Evolutionary conservation across 768 basidiomycete species (phyloP), one percentile per base, ranked within the genome.

Genomic region (Boletus eberwhitei): DNA sequence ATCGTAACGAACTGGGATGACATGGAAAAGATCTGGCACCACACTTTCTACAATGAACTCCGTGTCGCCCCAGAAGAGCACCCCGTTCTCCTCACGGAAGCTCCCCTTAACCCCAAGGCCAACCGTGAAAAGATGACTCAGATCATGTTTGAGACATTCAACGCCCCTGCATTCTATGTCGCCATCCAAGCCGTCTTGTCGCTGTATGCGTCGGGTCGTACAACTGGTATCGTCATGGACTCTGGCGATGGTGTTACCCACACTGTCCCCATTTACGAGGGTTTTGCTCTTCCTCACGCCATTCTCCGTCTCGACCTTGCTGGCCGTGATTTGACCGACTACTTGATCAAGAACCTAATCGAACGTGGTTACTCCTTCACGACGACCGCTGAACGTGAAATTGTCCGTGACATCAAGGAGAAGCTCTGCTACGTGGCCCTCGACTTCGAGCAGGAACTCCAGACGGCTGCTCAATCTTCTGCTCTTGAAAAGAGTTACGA

Each of bases 1-100:
- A 88, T 93, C 68, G 90, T 96, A 72, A 94, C 93, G 74, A 94
- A 97, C 85, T 97, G 94, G 94, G 94, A 95, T 66, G 93, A 95
- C 75, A 95, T 95, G 93, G 94, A 96, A 79, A 94, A 95, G 78
- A 95, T 95, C 72, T 96, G 93, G 93, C 92, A 94, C 73, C 93
- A 95, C 79, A 94, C 93, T 32, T 96, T 95, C 76, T 95, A 87
- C 76, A 87, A 88, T 65, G 87, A 87, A 65, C 79, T 88, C 55
- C 86, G 87, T 70, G 86, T 87, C 54, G 86, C 87, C 4, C 86
- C 86, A 11, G 86, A 88, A 68, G 87, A 88, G 66, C 86, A 87
- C 73, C 86, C 85, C 34, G 81, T 87, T 59, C 73, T 87, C 8
- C 77, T 87, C 60, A 87, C 86, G 43, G 85, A 87, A 68, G 85